These are phyloP conservation scores for Salix viminalis DNA, from an alignment of 345 rosid species.

Conservation along the genomic window DNA sequence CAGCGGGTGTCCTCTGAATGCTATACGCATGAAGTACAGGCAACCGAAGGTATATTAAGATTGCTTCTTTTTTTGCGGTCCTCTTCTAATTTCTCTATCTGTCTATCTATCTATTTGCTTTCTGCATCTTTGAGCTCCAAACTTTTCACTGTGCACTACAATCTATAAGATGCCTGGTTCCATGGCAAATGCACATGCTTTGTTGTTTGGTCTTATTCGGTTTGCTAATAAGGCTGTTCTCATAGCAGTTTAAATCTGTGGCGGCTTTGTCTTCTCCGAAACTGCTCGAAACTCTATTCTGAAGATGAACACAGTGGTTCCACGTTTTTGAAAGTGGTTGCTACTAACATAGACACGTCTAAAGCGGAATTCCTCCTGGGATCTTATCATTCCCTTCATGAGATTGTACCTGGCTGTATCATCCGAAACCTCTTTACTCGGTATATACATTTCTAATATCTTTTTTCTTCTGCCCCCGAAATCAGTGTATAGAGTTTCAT, in stretches of 20 bases:
- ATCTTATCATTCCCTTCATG: slow-evolving; percentile 6
- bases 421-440: slow-evolving; percentile 6
- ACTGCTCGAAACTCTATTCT: slow-evolving; percentile 60
- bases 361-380: slow-evolving; percentile 10
- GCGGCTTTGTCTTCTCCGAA: slow-evolving; percentile 54
- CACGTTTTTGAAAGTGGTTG: slow-evolving; percentile 14
- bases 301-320: slow-evolving; percentile 27
- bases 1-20: slow-evolving; percentile 57
- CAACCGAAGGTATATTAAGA: slow-evolving; percentile 56
- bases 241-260: slow-evolving; percentile 73
- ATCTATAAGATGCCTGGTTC: neutral
- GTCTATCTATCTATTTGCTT: neutral
- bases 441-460: slow-evolving; percentile 6
- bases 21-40: slow-evolving; percentile 63
- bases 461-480: neutral
- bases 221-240: slow-evolving; percentile 8
- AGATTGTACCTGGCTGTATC: slow-evolving; percentile 15
- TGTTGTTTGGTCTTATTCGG: neutral
- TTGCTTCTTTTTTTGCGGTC: neutral
- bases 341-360: slow-evolving; percentile 27
- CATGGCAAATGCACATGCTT: neutral
- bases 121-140: neutral
- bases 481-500: slow-evolving; percentile 21
- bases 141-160: too few species aligned
- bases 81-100: neutral